Base-by-base conservation (phyloP, 139 green algal species). In the Astrephomene gubernaculifera region DNA sequence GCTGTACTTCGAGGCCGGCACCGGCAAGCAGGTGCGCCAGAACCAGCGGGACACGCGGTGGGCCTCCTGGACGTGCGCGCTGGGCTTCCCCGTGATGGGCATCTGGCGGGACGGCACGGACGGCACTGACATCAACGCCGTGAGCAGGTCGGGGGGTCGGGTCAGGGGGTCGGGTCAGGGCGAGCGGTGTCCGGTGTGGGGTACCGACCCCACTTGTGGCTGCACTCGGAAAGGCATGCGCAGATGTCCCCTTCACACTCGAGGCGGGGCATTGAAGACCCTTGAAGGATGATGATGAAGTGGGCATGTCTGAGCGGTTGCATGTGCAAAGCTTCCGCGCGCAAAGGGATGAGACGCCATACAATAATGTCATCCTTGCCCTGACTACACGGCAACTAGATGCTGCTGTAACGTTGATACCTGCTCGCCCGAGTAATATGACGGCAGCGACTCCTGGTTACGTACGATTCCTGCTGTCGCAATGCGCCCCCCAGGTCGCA, bases 1-100 rank as follows among this genome's bases (percentile, higher is more conserved):
- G 68, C 84, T 96, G 49, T 93, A 94, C 82, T 94, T 90, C 71
- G 88, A 94, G 67, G 81, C 88, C 1, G n/a, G 29, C 25, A 94
- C 86, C 44, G 91, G 92, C 52, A 91, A 92, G 54, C 91, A 92
- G 87, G 78, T 95, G 14, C 70, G 81, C 27, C 41, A 90, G 38
- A 91, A 92, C 79, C 92, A 95, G 79, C 81, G 90, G 10, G 92
- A 96, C 81, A 86, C 90, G 7, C 64, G 49, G 44, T 95, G 89
- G 89, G 39, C 67, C 52, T 92, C 88, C 8, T 95, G 89, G 88
- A 95, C 92, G 24, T 91, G 85, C 68, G 65, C 90, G 2, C 86
- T 95, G 49, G 94, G 94, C 29, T 96, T 95, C 68, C 85, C 88
- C 14, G 94, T 96, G 10, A 96, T 96, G 94, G 93, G 94, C 79